phyloP scores from a whole-genome alignment of 345 rosid genomes.

The Citrus sp. region DNA sequence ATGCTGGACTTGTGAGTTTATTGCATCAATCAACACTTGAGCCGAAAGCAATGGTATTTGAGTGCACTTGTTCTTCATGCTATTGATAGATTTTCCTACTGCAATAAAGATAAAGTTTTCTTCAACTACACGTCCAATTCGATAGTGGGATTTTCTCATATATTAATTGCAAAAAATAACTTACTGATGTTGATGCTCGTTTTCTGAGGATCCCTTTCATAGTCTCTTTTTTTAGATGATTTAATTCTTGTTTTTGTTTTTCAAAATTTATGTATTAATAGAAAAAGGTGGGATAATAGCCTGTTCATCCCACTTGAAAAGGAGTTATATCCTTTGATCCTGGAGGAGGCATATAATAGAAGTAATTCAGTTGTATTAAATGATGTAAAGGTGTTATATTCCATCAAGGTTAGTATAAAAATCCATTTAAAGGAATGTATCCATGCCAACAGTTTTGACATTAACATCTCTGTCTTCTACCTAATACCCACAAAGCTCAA shows the following conservation, averaged over 20 bases:
- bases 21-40: slow-evolving; percentile 37
- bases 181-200: slow-evolving; percentile 13
- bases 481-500: slow-evolving; percentile 31
- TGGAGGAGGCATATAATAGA: slow-evolving; percentile 9
- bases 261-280: neutral
- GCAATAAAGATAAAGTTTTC: slow-evolving; percentile 14
- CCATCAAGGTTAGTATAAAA: slow-evolving; percentile 41
- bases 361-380: slow-evolving; percentile 16
- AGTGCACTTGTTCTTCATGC: slow-evolving; percentile 37
- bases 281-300: neutral
- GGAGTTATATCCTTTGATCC: slow-evolving; percentile 6
- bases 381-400: slow-evolving; percentile 39
- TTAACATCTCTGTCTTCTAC: slow-evolving; percentile 36
- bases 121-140: slow-evolving; percentile 27
- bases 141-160: slow-evolving; percentile 17
- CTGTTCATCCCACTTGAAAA: slow-evolving; percentile 15
- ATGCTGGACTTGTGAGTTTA: slow-evolving; percentile 27
- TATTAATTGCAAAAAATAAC: slow-evolving; percentile 14
- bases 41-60: slow-evolving; percentile 45
- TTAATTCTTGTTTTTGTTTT: neutral
- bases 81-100: slow-evolving; percentile 27
- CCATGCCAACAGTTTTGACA: slow-evolving; percentile 32
- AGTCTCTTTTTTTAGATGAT: neutral
- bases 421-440: slow-evolving; percentile 45
- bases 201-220: slow-evolving; percentile 17